These are phyloP conservation scores for Myriosclerotinia duriaeana DNA, from an alignment of 2,329 filamentous ascomycete genomes.

Conservation along the genomic window DNA sequence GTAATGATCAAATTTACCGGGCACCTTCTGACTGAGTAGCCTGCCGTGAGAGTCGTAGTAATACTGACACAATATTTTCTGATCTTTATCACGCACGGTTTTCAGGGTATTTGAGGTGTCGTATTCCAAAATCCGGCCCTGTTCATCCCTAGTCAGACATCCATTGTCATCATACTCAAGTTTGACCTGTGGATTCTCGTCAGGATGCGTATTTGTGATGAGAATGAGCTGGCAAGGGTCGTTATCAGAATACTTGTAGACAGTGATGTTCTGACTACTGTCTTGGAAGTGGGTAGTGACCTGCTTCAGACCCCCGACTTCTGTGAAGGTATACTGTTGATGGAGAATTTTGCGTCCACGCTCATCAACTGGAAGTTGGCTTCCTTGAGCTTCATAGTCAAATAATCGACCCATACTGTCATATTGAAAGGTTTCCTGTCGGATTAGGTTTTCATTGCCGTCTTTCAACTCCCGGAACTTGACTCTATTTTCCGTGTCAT, in stretches of 20 bases:
- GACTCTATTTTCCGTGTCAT: not conserved
- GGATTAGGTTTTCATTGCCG: not conserved
- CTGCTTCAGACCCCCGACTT: not conserved
- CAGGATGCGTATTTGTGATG: not conserved
- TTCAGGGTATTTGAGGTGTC: not conserved
- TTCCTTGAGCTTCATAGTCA: constrained; percentile 2
- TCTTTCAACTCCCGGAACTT: not conserved
- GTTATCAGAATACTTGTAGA: not conserved
- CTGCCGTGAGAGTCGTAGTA: constrained; percentile 1
- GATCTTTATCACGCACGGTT: not conserved
- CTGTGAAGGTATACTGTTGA: not conserved
- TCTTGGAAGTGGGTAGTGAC: not conserved
- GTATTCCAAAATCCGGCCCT: not conserved
- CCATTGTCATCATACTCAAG: constrained; percentile 2
- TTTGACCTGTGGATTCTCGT: not conserved
- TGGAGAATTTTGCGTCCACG: not conserved
- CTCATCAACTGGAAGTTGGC: not conserved
- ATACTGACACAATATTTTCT: not conserved
- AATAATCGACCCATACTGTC: not conserved
- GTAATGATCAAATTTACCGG: not conserved
- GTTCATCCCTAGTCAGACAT: not conserved
- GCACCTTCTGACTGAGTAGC: not conserved
- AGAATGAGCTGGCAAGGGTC: not conserved
- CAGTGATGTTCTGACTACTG: not conserved
- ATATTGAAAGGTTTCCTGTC: constrained; percentile 1